These are phyloP conservation scores for Gossypioides kirkii DNA, from an alignment of 345 rosid genomes.

Conservation along the genomic window DNA sequence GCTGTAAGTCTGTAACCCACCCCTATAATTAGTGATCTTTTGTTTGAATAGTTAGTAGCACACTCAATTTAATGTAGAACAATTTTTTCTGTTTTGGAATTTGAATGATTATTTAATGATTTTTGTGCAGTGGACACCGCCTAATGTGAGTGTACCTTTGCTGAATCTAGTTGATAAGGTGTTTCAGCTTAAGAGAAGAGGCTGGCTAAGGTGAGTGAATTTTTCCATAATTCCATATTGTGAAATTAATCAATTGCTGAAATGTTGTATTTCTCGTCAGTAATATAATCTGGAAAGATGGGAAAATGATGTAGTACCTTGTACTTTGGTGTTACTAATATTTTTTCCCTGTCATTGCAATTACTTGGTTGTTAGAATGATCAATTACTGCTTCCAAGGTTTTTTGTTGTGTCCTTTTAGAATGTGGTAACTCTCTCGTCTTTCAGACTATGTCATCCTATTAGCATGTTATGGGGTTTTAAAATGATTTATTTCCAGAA, in stretches of 20 bases:
- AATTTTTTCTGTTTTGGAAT: neutral
- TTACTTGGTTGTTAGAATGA: neutral
- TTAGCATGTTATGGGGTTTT: neutral
- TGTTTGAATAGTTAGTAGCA: neutral
- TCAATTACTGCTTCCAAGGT: neutral
- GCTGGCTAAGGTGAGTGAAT: slow-evolving; percentile 83
- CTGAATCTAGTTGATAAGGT: slow-evolving; percentile 94
- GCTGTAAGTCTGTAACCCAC: neutral
- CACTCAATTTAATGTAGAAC: slow-evolving; percentile 1
- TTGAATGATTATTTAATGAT: neutral
- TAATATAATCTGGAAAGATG: neutral
- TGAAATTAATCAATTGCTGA: slow-evolving; percentile 4
- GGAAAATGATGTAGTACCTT: neutral
- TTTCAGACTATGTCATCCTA: neutral
- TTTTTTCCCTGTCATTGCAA: neutral
- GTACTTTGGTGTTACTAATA: slow-evolving; percentile 5
- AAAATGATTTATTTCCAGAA: neutral
- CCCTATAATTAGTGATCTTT: neutral
- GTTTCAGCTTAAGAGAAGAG: slow-evolving; percentile 94
- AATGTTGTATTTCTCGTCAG: neutral
- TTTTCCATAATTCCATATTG: neutral
- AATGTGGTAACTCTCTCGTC: neutral
- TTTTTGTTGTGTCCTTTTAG: neutral
- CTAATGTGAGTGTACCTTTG: slow-evolving; percentile 89
- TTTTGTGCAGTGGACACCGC: slow-evolving; percentile 41